phyloP scores from a whole-genome alignment of 805 yeast species.

The Ogataea ganodermae region DNA sequence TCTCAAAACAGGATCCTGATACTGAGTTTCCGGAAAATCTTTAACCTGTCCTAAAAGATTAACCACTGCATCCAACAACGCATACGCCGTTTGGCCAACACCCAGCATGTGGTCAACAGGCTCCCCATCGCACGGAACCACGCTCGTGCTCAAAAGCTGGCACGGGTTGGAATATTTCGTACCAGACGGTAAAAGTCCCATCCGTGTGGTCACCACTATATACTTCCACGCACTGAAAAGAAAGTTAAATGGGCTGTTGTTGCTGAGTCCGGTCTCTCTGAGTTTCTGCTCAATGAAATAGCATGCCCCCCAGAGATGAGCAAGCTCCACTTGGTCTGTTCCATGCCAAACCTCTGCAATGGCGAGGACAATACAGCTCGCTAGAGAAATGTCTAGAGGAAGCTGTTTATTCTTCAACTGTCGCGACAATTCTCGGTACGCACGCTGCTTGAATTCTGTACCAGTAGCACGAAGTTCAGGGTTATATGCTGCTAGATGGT shows the following conservation, averaged over 20 bases:
- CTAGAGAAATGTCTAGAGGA: constrained; percentile 19
- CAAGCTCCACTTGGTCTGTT: constrained; percentile 10
- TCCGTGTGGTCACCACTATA: constrained; percentile 21
- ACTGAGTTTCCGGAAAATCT: constrained; percentile 11
- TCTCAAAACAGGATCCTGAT: constrained; percentile 6
- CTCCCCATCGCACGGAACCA: constrained; percentile 20
- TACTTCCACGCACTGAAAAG: constrained; percentile 27
- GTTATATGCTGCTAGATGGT: constrained; percentile 14
- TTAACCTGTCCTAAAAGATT: constrained; percentile 16
- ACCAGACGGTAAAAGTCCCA: constrained; percentile 10
- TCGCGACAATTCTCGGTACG: constrained; percentile 14
- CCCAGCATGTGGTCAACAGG: constrained; percentile 26
- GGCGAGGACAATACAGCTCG: constrained; percentile 18
- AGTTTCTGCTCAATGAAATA: constrained; percentile 20
- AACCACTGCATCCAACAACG: constrained; percentile 16
- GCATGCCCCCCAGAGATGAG: constrained; percentile 19
- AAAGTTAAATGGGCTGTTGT: constrained; percentile 12
- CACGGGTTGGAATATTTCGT: background rate
- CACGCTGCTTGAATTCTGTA: constrained; percentile 15
- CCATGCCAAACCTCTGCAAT: constrained; percentile 21
- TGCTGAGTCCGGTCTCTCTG: background rate
- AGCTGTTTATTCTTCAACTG: constrained; percentile 11
- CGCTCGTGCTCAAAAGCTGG: background rate
- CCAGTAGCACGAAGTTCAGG: constrained; percentile 11
- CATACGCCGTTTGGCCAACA: constrained; percentile 17